Percentiles rank a stretch among this genome's conserved stretches.
Evolutionary conservation across 192 early-diverging fungal genomes (phyloP).

Genomic region (Haplosporangium gracile): DNA sequence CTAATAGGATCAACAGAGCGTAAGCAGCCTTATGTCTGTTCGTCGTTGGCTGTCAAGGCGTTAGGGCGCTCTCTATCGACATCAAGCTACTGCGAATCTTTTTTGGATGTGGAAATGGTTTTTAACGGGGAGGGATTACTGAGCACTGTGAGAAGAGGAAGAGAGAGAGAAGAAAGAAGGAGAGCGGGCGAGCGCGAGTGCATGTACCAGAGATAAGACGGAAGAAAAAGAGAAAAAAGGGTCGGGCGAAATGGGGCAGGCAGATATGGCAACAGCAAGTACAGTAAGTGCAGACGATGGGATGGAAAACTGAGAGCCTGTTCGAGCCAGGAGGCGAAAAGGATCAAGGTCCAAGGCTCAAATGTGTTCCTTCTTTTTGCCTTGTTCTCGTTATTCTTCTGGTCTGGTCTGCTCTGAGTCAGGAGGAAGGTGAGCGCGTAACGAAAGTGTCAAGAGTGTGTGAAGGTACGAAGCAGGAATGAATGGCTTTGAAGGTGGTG

Average conservation of each 20-base stretch:
- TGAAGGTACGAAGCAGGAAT: not conserved
- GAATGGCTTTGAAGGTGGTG: not conserved
- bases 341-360: not conserved
- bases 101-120: not conserved
- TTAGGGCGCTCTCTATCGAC: not conserved
- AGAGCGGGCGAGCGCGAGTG: not conserved
- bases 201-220: not conserved
- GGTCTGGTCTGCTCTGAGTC: not conserved
- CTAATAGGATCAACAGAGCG: too few species aligned
- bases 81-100: constrained; percentile 1
- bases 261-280: not conserved
- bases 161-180: not conserved
- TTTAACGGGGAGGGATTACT: not conserved
- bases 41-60: not conserved
- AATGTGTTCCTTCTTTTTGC: not conserved
- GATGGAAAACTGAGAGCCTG: constrained; percentile 8
- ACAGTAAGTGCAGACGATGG: not conserved
- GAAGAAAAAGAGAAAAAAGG: not conserved
- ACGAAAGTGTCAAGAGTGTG: not conserved
- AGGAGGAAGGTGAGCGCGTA: not conserved
- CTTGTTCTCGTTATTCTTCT: not conserved
- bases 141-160: not conserved
- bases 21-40: not conserved
- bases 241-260: not conserved
- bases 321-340: constrained; percentile 8